Percentiles rank a stretch among this genome's conserved stretches.
Evolutionary conservation across 495 filamentous ascomycete species (phyloP).

Genomic region (Xylona heveae): DNA sequence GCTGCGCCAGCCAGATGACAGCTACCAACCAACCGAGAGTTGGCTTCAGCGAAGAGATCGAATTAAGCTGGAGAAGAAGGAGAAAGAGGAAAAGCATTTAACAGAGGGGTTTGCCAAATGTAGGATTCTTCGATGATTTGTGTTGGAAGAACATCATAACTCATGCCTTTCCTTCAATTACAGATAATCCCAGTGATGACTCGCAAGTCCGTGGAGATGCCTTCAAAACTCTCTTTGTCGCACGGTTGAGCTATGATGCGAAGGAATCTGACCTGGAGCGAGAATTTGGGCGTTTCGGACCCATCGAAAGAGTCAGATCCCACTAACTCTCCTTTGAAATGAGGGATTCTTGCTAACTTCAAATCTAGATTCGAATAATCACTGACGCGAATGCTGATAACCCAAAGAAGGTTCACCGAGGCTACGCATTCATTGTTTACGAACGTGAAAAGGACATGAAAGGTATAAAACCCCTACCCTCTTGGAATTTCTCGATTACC

Average conservation of each 20-base stretch:
- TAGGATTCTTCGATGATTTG: slow-evolving; percentile 26
- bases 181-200: slow-evolving; percentile 55
- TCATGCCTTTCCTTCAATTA: slow-evolving; percentile 1
- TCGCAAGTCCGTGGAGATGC: slow-evolving; percentile 77
- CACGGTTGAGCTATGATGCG: slow-evolving; percentile 70
- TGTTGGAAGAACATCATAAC: slow-evolving; percentile 2
- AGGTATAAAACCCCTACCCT: slow-evolving; percentile 43
- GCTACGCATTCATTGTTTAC: slow-evolving; percentile 94
- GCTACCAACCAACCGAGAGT: slow-evolving; percentile 67
- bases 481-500: slow-evolving; percentile 4
- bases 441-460: slow-evolving; percentile 99
- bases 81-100: slow-evolving; percentile 34
- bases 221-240: slow-evolving; percentile 86
- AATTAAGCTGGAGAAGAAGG: slow-evolving; percentile 55
- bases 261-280: slow-evolving; percentile 78
- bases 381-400: slow-evolving; percentile 40
- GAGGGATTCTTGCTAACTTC: slow-evolving; percentile 7
- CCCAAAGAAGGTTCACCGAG: slow-evolving; percentile 57
- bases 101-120: slow-evolving; percentile 46
- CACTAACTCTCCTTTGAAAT: slow-evolving; percentile 1
- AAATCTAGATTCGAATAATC: slow-evolving; percentile 67
- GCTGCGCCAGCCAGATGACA: slow-evolving; percentile 30
- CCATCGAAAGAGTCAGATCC: slow-evolving; percentile 66
- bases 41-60: slow-evolving; percentile 76
- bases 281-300: slow-evolving; percentile 86